Evolutionary conservation across 345 rosid species (phyloP), one percentile per base, ranked within the genome.

Genomic region (Limnanthes douglasii): DNA sequence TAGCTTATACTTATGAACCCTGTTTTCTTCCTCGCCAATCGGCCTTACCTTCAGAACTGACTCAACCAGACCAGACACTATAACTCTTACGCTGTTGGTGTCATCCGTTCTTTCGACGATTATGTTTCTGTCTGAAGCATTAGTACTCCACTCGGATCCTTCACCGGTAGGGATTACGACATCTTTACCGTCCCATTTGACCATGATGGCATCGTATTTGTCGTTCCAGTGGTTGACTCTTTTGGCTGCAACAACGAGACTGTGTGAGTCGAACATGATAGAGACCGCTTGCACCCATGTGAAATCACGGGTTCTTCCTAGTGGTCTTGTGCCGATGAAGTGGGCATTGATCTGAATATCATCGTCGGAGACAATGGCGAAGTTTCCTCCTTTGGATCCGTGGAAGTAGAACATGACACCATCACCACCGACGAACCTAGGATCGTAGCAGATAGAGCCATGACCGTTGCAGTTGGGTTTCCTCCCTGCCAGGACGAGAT

Each of bases 331-430:
- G 11, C 96, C 96, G 2, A 86, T 86, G 56, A 86, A 67, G 37
- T 70, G 96, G 30, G 93, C 94, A 45, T 86, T 86, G 57, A 86
- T 77, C 24, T 86, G 96, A 37, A 80, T 66, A 34, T 57, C 60
- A n/a, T 68, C 60, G 14, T 86, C 96, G 1, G 94, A 80, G 36
- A 77, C 75, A 4, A 86, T 67, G 3, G 90, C 90, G 31, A 80
- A 86, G 72, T 80, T 86, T 41, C 90, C 90, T 16, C 78, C 94
- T 31, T 61, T 72, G 14, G 68, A 60, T 50, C 96, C 96, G 25
- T 80, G 96, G 73, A 86, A 80, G 50, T 80, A 86, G 59, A 86
- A 80, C 90, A 86, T 77, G n/a, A 62, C 70, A 3, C 94, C 96
- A 11, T 80, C 96, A 8, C 96, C 94, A 10, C 94, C 94, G 0